Base-by-base conservation (phyloP, 139 green algal species). In the Eudorina sp. region DNA sequence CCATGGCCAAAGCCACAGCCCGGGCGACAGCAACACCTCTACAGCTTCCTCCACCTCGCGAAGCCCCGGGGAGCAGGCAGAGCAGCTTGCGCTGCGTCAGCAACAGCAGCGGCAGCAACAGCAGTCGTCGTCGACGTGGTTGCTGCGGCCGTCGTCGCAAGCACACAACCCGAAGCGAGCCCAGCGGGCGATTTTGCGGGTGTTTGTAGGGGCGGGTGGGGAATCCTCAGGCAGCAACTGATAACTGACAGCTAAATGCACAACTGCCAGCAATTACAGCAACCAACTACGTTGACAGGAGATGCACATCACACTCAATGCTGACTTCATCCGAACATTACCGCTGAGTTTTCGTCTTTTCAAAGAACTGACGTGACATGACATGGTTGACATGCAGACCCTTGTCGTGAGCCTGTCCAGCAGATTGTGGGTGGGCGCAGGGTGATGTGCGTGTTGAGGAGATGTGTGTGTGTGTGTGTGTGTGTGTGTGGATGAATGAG, bases 161-260 rank as follows among this genome's bases (percentile, higher is more conserved):
- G 31, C 68, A 34, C 40, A 58, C 1, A 43, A 58, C 14, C 45
- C 43, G 73, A 81, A 81, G 25, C 73, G 45, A 27, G 73, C 34
- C 4, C 31, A 29, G 1, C 19, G n/a, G 29, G 19, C 38, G 34
- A 64, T 48, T n/a, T 64, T 81, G n/a, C 43, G 73, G 8, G 73
- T 81, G 73, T 81, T 81, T 41, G 73, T 81, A 14, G 73, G 73
- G 11, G 73, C 73, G n/a, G 73, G 46, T n/a, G 73, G 34, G 0
- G 73, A 81, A 25, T 29, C 43, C 29, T 41, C 73, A 21, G 45
- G 45, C 46, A 81, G 77, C 36, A 83, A 83, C 53, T 77, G 62
- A 72, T n/a, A 72, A 72, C 62, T 34, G 62, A 72, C 62, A 38
- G 6, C n/a, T n/a, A n/a, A n/a, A n/a, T n/a, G 8, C 55, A 6